Evolutionary conservation across 1,139 yeast species (phyloP).

Genomic region (Protomyces inundatus): DNA sequence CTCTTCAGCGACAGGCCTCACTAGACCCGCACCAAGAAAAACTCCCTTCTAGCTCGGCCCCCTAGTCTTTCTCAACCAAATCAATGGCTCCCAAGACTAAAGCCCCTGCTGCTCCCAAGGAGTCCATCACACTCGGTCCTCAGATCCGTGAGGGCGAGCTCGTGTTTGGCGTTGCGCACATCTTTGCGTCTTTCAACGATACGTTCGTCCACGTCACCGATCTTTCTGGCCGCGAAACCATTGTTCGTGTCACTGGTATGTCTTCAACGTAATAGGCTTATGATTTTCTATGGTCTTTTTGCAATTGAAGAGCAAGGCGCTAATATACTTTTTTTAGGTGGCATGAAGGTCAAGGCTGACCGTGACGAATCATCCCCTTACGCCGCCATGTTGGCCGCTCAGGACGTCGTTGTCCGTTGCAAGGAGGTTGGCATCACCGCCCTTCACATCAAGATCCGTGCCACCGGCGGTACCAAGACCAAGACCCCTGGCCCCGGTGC

Average conservation of each 20-base stretch:
- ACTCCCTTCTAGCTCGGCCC: neutral
- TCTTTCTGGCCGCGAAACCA: slow-evolving; percentile 99
- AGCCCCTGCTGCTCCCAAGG: slow-evolving; percentile 35
- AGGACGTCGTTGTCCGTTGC: slow-evolving; percentile 98
- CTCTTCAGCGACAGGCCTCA: neutral
- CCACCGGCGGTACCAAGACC: slow-evolving; percentile 99
- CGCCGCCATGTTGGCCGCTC: slow-evolving; percentile 99
- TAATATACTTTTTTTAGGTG: slow-evolving; percentile 47
- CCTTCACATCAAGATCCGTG: slow-evolving; percentile 99
- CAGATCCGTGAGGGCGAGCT: slow-evolving; percentile 95
- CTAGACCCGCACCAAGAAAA: neutral
- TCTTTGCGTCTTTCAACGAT: slow-evolving; percentile 99
- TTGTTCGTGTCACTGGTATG: slow-evolving; percentile 85
- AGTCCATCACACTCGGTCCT: slow-evolving; percentile 71
- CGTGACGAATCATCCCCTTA: slow-evolving; percentile 99
- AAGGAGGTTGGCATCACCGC: slow-evolving; percentile 99
- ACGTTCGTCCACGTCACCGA: slow-evolving; percentile 99
- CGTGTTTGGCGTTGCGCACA: slow-evolving; percentile 99
- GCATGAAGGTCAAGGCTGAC: slow-evolving; percentile 99
- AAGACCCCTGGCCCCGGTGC: slow-evolving; percentile 99
- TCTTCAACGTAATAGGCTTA: too few species aligned
- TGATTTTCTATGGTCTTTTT: neutral
- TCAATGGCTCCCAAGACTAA: slow-evolving; percentile 25
- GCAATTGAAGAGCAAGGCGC: neutral
- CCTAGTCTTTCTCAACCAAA: neutral